A percentile compares a stretch with the other conserved stretches of the same genome.
Evolutionary conservation across 345 rosid species (phyloP).

Genomic region (Hibiscus mutabilis): DNA sequence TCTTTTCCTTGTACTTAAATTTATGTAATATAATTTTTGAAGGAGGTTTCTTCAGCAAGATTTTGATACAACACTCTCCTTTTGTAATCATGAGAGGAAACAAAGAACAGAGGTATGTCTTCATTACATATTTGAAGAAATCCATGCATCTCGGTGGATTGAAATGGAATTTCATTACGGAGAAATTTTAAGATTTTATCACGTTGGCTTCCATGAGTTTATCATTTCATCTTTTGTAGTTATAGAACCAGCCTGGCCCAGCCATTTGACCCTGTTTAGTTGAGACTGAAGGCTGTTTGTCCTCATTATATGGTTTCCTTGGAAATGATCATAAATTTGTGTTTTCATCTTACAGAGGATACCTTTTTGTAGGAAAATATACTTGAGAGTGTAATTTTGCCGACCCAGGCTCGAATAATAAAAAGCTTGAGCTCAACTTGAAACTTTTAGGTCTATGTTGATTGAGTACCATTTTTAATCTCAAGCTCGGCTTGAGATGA

Average conservation of each 20-base stretch:
- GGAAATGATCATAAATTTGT: not conserved
- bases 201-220: no score
- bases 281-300: not conserved
- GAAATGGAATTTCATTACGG: not conserved
- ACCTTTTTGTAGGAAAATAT: no score
- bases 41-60: slow-evolving; percentile 92
- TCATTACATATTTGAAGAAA: slow-evolving; percentile 37
- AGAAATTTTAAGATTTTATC: not conserved
- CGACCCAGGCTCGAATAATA: not conserved
- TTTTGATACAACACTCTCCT: slow-evolving; percentile 89
- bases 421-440: not conserved
- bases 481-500: not conserved
- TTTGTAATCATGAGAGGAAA: slow-evolving; percentile 82
- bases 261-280: no score
- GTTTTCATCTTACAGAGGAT: no score
- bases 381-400: no score
- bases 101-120: slow-evolving; percentile 71
- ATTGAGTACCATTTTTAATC: not conserved
- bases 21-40: slow-evolving; percentile 10
- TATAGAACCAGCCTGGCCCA: no score
- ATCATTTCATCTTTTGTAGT: no score
- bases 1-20: not conserved
- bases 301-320: not conserved
- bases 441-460: not conserved
- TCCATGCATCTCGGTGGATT: not conserved